phyloP scores from a whole-genome alignment of 768 basidiomycete genomes.

The Sporobolomyces pararoseus region DNA sequence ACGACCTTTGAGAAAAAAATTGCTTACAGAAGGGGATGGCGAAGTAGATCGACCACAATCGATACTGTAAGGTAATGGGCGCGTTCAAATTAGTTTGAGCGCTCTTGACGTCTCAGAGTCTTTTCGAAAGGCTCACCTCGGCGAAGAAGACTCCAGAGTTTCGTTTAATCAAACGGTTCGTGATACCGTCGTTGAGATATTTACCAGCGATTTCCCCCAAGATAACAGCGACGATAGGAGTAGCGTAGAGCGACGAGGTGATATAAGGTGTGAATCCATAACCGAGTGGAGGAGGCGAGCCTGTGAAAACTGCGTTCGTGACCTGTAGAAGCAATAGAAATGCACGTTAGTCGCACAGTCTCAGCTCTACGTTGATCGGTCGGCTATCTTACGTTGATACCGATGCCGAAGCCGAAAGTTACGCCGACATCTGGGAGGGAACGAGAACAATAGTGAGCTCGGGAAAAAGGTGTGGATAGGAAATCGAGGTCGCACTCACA shows the following conservation, averaged over 20 bases:
- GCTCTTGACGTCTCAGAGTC: no score
- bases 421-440: conserved; percentile 55
- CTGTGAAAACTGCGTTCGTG: conserved; percentile 65
- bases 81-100: no score
- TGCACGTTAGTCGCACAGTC: no score
- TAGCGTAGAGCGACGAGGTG: conserved; percentile 43
- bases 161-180: conserved; percentile 53
- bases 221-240: conserved; percentile 55
- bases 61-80: no score
- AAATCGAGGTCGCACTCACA: background rate
- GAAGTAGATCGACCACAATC: conserved; percentile 59
- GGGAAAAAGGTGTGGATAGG: background rate
- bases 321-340: conserved; percentile 50
- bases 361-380: no score
- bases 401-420: conserved; percentile 62
- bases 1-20: background rate
- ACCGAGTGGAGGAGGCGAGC: conserved; percentile 56
- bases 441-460: background rate
- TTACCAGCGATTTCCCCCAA: conserved; percentile 58
- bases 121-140: no score
- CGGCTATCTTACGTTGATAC: conserved; percentile 48
- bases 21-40: conserved; percentile 57
- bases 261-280: conserved; percentile 60
- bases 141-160: conserved; percentile 63
- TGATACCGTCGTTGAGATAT: conserved; percentile 58